Evolutionary conservation across 2,329 filamentous ascomycete genomes (phyloP), one percentile per base, ranked within the genome.

Genomic region (Knoxdaviesia capensis): DNA sequence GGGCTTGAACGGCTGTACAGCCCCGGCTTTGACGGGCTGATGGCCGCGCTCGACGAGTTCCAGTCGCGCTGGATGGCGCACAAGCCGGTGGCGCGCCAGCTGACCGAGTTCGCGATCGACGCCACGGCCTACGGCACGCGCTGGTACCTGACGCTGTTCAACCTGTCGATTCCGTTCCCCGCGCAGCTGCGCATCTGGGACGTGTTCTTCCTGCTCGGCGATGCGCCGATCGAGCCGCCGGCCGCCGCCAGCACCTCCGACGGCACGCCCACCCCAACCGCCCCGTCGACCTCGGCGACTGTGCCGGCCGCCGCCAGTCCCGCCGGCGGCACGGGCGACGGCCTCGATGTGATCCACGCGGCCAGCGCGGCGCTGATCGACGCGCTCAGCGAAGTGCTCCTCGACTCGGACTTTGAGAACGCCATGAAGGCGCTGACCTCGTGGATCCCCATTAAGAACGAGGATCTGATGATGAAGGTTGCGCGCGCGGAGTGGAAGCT

Each of bases 131-230:
- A 94, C 55, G 90, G 87, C 32, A 96, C 88, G 4, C 71, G 87
- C 41, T 98, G 90, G 90, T 98, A 98, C 56, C 68, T 98, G 41
- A 98, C 90, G 2, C 67, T 98, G 6, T 98, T 98, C 69, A 96
- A 96, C 59, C 80, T 96, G 53, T 92, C 85, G 10, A 83, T 98
- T 41, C 90, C 90, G 0, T 98, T 96, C 52, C 72, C 84, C 0
- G 87, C 88, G 4, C 90, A 96, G 58, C 75, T 98, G 34, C 80
- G 90, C 40, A 81, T 98, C 10, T 98, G 90, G 90, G 90, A 98
- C 54, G 82, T 94, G 1, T 96, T 96, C 60, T 85, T 98, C 72
- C 74, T 98, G 9, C 72, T 96, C 8, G 90, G 88, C 39, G 84
- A 88, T 50, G 65, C 75, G n/a, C 64, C 68, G 3, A 48, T 37